Evolutionary conservation across 192 early-diverging fungal genomes (phyloP).

Genomic region (Backusella circina): DNA sequence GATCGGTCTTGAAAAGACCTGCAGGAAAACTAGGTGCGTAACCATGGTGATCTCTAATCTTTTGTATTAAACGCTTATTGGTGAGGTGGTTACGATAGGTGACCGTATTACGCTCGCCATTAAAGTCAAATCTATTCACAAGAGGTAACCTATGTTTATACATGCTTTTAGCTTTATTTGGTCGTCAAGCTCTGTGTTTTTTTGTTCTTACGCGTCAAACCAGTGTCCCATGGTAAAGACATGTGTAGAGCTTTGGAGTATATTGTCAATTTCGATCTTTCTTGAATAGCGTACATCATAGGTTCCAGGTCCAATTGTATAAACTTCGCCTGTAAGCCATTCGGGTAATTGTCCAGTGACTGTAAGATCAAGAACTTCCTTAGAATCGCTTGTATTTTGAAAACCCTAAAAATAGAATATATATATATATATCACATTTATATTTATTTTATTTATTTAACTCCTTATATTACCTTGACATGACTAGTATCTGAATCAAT

Average conservation of each 20-base stretch:
- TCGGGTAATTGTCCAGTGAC: conserved; percentile 60
- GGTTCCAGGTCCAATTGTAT: conserved; percentile 62
- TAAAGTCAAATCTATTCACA: conserved; percentile 63
- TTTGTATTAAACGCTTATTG: conserved; percentile 52
- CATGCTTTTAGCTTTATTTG: background rate
- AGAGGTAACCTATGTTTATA: conserved; percentile 52
- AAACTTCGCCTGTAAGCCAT: conserved; percentile 65
- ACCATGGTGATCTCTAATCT: conserved; percentile 71
- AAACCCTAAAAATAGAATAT: conserved; percentile 22
- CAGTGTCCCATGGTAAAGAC: conserved; percentile 68
- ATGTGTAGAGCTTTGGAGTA: conserved; percentile 63
- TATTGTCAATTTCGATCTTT: conserved; percentile 52
- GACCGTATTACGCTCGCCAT: conserved; percentile 51
- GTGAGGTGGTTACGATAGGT: conserved; percentile 59
- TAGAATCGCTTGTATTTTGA: conserved; percentile 15
- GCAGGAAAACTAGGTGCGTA: conserved; percentile 64
- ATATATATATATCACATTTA: background rate
- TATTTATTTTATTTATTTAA: background rate
- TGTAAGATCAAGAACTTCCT: conserved; percentile 33
- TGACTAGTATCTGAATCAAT: background rate
- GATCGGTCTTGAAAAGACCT: conserved; percentile 63
- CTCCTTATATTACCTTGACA: conserved; percentile 1
- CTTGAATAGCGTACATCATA: conserved; percentile 66
- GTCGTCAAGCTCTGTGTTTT: background rate
- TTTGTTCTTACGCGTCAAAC: conserved; percentile 59